Percentiles rank a stretch among this genome's conserved stretches.
phyloP scores from a whole-genome alignment of 768 basidiomycete genomes.

The Phanerodontia chrysosporium region DNA sequence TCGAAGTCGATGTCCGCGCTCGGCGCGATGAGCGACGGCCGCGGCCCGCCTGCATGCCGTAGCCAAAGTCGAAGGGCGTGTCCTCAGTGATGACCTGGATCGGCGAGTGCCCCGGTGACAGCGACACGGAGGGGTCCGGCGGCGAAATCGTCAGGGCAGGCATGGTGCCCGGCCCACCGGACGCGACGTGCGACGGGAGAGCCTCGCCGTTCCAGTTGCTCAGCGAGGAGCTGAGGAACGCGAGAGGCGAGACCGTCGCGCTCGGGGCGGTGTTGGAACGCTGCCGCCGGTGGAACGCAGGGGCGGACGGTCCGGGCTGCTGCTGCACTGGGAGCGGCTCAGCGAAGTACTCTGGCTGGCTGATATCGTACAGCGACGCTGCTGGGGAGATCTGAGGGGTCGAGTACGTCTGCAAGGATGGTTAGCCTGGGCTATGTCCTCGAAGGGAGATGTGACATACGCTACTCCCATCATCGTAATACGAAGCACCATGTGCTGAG shows the following conservation, averaged over 20 bases:
- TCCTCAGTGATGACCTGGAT: background rate
- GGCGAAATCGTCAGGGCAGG: slow-evolving; percentile 5
- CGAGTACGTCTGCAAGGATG: background rate
- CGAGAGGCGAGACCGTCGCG: slow-evolving; percentile 26
- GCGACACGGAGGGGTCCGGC: background rate
- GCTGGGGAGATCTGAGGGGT: slow-evolving; percentile 7
- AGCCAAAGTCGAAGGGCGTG: background rate
- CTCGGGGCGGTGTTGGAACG: slow-evolving; percentile 22
- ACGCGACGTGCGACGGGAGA: background rate
- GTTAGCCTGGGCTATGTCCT: background rate
- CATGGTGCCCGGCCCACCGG: background rate
- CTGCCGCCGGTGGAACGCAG: slow-evolving; percentile 18
- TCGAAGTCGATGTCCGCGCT: slow-evolving; percentile 18
- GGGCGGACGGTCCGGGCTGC: slow-evolving; percentile 1
- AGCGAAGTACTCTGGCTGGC: slow-evolving; percentile 7
- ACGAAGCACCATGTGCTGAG: background rate
- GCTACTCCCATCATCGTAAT: background rate
- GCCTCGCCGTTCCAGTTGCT: slow-evolving; percentile 31
- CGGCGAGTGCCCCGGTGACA: background rate
- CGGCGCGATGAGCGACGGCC: background rate
- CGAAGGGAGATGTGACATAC: slow-evolving; percentile 1
- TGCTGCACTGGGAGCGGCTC: background rate
- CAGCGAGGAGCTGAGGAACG: slow-evolving; percentile 35
- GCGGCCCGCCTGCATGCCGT: background rate
- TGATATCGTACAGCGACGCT: slow-evolving; percentile 4